These are phyloP conservation scores for Aspergillus incahuasiensis DNA, from an alignment of 495 filamentous ascomycete genomes.

Conservation along the genomic window DNA sequence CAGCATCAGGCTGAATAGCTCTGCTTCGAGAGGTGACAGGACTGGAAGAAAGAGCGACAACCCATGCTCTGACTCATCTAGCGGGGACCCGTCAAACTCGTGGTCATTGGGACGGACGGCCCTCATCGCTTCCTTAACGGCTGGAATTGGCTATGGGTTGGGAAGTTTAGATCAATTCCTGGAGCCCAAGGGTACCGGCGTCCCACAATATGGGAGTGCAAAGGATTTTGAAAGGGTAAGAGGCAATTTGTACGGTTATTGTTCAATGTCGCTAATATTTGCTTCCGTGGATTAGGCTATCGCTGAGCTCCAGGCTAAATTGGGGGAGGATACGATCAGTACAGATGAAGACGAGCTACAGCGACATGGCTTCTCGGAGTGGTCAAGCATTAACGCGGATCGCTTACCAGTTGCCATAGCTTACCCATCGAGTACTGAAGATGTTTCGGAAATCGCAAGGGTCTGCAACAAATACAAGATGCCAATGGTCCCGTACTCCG, in stretches of 20 bases:
- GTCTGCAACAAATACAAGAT: constrained; percentile 78
- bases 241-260: neutral
- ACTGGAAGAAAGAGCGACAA: constrained; percentile 8
- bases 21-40: constrained; percentile 10
- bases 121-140: constrained; percentile 32
- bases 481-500: constrained; percentile 81
- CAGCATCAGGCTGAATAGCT: constrained; percentile 20
- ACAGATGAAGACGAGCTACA: constrained; percentile 79
- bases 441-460: constrained; percentile 75
- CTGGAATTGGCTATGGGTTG: constrained; percentile 35
- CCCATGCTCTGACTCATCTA: constrained; percentile 16
- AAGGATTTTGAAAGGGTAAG: constrained; percentile 40
- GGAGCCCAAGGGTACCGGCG: constrained; percentile 6
- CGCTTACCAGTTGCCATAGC: constrained; percentile 74
- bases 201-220: constrained; percentile 37
- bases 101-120: constrained; percentile 31
- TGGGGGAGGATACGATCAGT: constrained; percentile 70
- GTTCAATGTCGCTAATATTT: neutral
- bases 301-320: constrained; percentile 50
- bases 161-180: constrained; percentile 21
- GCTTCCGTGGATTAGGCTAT: constrained; percentile 47
- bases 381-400: constrained; percentile 79
- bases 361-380: constrained; percentile 82
- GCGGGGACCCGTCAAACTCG: constrained; percentile 13
- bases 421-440: constrained; percentile 71